Conservation (phyloP, 371 early-diverging fungal genomes). For the Blakeslea trispora region DNA sequence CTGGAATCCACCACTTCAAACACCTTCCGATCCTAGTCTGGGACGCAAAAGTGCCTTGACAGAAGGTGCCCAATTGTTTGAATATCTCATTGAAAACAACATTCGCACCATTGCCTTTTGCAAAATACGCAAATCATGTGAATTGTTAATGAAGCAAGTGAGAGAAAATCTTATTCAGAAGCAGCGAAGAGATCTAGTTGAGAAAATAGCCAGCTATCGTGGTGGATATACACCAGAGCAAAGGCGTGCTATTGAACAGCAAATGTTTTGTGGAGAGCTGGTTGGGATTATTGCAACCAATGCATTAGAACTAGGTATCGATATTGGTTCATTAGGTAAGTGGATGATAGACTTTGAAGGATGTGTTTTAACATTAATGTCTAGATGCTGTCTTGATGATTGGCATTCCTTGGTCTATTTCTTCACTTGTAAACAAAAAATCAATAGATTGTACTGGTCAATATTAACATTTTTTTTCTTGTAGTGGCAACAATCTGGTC, state of each 20-base stretch:
- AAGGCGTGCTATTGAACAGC: constrained; percentile 60
- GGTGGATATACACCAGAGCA: constrained; percentile 63
- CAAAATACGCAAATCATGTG: constrained; percentile 53
- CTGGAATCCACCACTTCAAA: constrained; percentile 41
- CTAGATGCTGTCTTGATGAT: constrained; percentile 63
- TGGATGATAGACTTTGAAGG: neutral
- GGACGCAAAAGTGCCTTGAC: constrained; percentile 27
- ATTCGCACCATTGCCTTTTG: constrained; percentile 56
- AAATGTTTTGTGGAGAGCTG: constrained; percentile 55
- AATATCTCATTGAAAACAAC: constrained; percentile 35
- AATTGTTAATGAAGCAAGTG: constrained; percentile 48
- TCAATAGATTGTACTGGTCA: neutral
- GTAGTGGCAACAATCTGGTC: constrained; percentile 70
- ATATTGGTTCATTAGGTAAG: constrained; percentile 62
- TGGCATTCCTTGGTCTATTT: constrained; percentile 59
- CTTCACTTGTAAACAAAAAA: constrained; percentile 40
- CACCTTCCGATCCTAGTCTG: constrained; percentile 11
- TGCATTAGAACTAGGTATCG: constrained; percentile 73
- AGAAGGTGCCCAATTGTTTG: constrained; percentile 40
- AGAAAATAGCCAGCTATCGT: constrained; percentile 56
- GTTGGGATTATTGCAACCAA: constrained; percentile 65
- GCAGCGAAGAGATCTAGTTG: constrained; percentile 23
- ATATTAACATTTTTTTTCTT: neutral
- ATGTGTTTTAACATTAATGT: neutral
- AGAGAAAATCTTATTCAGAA: constrained; percentile 38